Conservation (phyloP, 108 stramenopile genomes). For the Skeletonema marinoi region DNA sequence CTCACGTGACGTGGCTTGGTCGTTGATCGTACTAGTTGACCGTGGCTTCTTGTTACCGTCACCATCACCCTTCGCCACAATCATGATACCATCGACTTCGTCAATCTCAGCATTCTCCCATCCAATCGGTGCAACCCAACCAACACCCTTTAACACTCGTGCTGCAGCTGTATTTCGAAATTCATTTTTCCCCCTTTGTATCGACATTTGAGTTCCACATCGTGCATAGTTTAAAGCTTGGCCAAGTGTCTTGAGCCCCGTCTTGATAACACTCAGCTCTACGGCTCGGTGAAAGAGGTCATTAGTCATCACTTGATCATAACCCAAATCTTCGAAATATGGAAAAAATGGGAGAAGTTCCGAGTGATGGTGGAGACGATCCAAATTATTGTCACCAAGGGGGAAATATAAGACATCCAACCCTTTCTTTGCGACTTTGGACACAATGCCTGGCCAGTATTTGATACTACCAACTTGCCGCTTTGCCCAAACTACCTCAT, state of each 20-base stretch:
- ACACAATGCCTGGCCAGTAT: conserved; percentile 51
- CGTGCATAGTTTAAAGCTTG: conserved; percentile 37
- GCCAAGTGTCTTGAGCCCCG: conserved; percentile 42
- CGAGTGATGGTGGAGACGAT: not conserved
- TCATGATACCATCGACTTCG: conserved; percentile 36
- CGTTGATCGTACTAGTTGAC: not conserved
- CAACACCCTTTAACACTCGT: conserved; percentile 9
- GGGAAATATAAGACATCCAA: conserved; percentile 25
- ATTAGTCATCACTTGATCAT: conserved; percentile 17
- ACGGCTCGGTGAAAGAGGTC: conserved; percentile 27
- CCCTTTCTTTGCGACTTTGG: not conserved
- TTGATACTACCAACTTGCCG: conserved; percentile 26
- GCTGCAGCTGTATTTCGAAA: not conserved
- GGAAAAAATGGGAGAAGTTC: conserved; percentile 37
- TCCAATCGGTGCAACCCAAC: conserved; percentile 22
- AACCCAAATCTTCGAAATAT: conserved; percentile 41
- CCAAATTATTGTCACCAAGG: conserved; percentile 9
- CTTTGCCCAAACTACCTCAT: conserved; percentile 49
- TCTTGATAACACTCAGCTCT: conserved; percentile 6
- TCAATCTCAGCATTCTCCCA: conserved; percentile 43
- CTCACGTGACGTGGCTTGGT: not conserved
- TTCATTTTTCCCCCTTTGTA: not conserved
- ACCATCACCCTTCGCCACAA: conserved; percentile 19
- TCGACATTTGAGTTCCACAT: conserved; percentile 14
- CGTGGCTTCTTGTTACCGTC: not conserved